Percentiles rank a stretch among this genome's conserved stretches.
Evolutionary conservation across 202 grass and related monocot species (phyloP).

Genomic region (Dendrocalamus latiflorus): DNA sequence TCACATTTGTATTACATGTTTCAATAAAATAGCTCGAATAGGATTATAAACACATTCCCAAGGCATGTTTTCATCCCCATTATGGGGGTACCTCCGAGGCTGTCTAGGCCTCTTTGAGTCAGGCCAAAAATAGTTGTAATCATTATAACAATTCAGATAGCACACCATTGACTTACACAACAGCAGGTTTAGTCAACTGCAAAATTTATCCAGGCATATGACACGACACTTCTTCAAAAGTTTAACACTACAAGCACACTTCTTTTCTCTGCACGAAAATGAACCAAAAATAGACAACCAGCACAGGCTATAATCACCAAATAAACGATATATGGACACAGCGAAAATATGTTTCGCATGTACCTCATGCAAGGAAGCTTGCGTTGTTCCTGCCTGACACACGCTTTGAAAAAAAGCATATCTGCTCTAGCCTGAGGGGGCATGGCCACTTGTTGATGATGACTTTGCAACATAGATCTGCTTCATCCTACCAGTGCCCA

Average conservation of each 20-base stretch:
- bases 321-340: conserved; percentile 6
- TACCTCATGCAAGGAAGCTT: not conserved
- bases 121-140: conserved; percentile 1
- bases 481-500: conserved; percentile 78
- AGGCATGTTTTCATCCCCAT: conserved; percentile 1
- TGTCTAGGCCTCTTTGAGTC: not conserved
- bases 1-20: not conserved
- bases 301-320: conserved; percentile 24
- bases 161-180: conserved; percentile 14
- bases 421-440: conserved; percentile 40
- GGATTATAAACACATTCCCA: not conserved
- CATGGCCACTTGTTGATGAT: conserved; percentile 39
- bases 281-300: conserved; percentile 32
- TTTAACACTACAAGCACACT: conserved; percentile 20
- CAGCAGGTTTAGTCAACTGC: conserved; percentile 13
- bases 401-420: not conserved
- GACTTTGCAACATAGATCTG: conserved; percentile 92
- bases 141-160: conserved; percentile 20
- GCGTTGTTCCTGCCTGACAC: not conserved
- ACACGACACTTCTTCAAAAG: not conserved
- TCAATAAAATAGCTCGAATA: not conserved
- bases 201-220: conserved; percentile 38
- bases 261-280: conserved; percentile 36
- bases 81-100: not conserved
- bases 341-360: conserved; percentile 22